Conservation (phyloP, 1,284 basidiomycete species). For the Grifola frondosa region DNA sequence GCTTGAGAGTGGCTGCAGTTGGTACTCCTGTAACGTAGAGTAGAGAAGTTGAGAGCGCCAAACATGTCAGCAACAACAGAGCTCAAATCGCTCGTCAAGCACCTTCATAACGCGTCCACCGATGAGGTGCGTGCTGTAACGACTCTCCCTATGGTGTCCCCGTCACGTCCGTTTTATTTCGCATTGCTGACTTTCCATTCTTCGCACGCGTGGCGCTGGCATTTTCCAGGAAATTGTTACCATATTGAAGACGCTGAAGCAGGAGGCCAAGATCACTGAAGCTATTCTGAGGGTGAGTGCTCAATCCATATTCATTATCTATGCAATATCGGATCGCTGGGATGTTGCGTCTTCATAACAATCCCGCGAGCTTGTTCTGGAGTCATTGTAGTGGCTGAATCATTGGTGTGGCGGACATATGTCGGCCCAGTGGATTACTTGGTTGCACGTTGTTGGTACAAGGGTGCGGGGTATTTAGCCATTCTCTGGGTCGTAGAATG, state of each 20-base stretch:
- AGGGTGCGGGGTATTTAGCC: too few relatives aligned
- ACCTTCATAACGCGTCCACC: slow-evolving; percentile 62
- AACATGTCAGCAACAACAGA: slow-evolving; percentile 45
- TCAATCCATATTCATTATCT: slow-evolving; percentile 20
- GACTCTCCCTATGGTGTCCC: slow-evolving; percentile 37
- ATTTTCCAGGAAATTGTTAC: slow-evolving; percentile 64
- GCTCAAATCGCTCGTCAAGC: slow-evolving; percentile 78
- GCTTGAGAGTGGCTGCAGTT: slow-evolving; percentile 1
- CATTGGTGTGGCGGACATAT: too few relatives aligned
- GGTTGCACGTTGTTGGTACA: too few relatives aligned
- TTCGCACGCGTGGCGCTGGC: slow-evolving; percentile 7
- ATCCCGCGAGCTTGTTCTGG: too few relatives aligned
- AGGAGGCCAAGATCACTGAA: slow-evolving; percentile 82
- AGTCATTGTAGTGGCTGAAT: too few relatives aligned
- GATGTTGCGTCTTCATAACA: too few relatives aligned
- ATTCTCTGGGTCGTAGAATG: too few relatives aligned
- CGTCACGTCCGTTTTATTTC: slow-evolving; percentile 36
- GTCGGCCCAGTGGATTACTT: too few relatives aligned
- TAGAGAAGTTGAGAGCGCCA: slow-evolving; percentile 8
- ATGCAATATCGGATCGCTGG: slow-evolving; percentile 1
- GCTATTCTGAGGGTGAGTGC: slow-evolving; percentile 79
- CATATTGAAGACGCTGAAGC: slow-evolving; percentile 75
- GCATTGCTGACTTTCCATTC: slow-evolving; percentile 28
- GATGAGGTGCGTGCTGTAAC: slow-evolving; percentile 63
- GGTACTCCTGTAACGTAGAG: slow-evolving; percentile 7